Percentiles rank a stretch among this genome's conserved stretches.
phyloP scores from a whole-genome alignment of 495 filamentous ascomycete genomes.

The Talaromyces proteolyticus region DNA sequence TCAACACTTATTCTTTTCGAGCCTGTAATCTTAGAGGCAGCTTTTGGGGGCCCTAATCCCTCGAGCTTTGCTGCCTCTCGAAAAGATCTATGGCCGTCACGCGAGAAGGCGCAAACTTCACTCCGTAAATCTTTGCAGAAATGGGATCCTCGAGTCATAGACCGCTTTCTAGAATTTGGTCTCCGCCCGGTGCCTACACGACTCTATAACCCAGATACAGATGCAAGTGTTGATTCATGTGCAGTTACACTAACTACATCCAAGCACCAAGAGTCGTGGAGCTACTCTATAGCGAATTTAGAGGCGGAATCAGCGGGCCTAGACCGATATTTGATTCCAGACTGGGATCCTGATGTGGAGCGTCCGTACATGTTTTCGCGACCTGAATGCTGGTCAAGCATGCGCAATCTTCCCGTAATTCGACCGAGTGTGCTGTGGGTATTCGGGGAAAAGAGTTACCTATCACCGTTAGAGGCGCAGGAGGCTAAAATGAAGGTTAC shows the following conservation, averaged over 20 bases:
- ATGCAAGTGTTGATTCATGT: slow-evolving; percentile 34
- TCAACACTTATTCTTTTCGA: slow-evolving; percentile 63
- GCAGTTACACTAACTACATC: slow-evolving; percentile 42
- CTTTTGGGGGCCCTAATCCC: slow-evolving; percentile 1
- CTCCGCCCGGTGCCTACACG: slow-evolving; percentile 28
- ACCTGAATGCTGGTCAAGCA: slow-evolving; percentile 36
- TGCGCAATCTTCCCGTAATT: slow-evolving; percentile 51
- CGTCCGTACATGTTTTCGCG: slow-evolving; percentile 34
- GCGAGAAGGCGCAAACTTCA: slow-evolving; percentile 38
- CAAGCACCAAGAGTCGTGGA: slow-evolving; percentile 42
- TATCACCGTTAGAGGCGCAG: slow-evolving; percentile 41
- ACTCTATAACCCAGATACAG: slow-evolving; percentile 28
- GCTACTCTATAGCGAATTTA: slow-evolving; percentile 31
- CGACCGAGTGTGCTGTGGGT: slow-evolving; percentile 65
- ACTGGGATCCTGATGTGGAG: slow-evolving; percentile 18
- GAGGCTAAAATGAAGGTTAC: slow-evolving; percentile 53
- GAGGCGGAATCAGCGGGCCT: slow-evolving; percentile 10
- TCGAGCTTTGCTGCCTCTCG: slow-evolving; percentile 37
- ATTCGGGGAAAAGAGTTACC: slow-evolving; percentile 50
- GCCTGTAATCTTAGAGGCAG: slow-evolving; percentile 52
- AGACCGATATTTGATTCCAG: slow-evolving; percentile 7
- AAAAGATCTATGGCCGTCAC: slow-evolving; percentile 55
- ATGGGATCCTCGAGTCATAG: slow-evolving; percentile 61
- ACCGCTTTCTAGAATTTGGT: slow-evolving; percentile 48
- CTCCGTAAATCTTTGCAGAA: slow-evolving; percentile 43